Percentiles rank a stretch among this genome's conserved stretches.
Evolutionary conservation across 176 grass and related monocot species (phyloP).

Genomic region (Carex pumila): DNA sequence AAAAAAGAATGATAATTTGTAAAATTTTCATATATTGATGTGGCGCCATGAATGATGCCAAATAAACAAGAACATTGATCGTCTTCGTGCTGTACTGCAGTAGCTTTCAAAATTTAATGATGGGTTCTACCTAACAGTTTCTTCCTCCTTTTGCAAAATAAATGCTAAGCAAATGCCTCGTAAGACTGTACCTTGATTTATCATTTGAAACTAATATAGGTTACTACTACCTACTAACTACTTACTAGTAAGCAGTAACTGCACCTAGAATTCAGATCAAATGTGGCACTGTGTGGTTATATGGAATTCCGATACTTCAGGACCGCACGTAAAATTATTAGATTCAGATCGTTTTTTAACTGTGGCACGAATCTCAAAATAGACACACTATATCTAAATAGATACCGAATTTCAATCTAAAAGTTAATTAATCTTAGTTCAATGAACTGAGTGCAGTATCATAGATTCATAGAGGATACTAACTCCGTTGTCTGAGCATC

Average conservation of each 20-base stretch:
- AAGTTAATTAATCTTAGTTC: too few species aligned
- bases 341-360: too few species aligned
- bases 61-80: neutral
- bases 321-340: too few species aligned
- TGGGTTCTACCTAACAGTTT: neutral
- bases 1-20: too few species aligned
- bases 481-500: too few species aligned
- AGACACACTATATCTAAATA: too few species aligned
- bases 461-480: too few species aligned
- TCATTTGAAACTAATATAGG: neutral
- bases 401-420: too few species aligned
- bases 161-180: neutral
- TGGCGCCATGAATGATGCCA: neutral
- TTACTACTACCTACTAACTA: neutral
- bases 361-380: too few species aligned
- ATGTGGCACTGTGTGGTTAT: neutral
- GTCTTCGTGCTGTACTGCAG: neutral
- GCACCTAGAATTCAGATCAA: neutral
- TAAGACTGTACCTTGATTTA: neutral
- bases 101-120: neutral
- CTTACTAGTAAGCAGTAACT: neutral
- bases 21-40: too few species aligned
- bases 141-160: neutral
- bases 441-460: too few species aligned
- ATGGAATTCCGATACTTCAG: too few species aligned